phyloP scores from a whole-genome alignment of 148 eudicot species.

The Bassia scoparia region DNA sequence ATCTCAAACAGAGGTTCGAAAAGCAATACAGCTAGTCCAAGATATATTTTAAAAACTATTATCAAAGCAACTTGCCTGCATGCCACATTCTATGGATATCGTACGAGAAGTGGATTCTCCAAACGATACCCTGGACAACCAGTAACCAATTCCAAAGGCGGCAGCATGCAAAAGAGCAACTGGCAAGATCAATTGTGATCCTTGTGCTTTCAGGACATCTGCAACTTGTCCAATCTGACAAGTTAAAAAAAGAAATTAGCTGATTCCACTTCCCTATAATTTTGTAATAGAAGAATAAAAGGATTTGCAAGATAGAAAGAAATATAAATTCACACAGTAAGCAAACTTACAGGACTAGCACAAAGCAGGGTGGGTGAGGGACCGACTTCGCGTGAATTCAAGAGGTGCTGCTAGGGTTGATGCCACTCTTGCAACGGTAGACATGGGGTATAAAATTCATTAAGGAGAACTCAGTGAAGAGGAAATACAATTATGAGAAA shows the following conservation, averaged over 20 bases:
- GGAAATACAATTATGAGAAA: not conserved
- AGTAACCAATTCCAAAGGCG: conserved; percentile 69
- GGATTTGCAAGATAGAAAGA: not conserved
- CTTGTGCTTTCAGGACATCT: conserved; percentile 93
- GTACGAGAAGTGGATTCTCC: conserved; percentile 95
- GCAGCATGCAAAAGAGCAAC: conserved; percentile 71
- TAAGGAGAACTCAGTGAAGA: no score
- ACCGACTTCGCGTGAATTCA: conserved; percentile 75
- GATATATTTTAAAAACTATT: not conserved
- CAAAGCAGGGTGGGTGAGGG: conserved; percentile 91
- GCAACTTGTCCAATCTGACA: conserved; percentile 89
- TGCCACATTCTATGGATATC: conserved; percentile 95
- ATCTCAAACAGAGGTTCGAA: no score
- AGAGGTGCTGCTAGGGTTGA: conserved; percentile 96
- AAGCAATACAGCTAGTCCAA: not conserved
- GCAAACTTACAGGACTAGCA: conserved; percentile 89
- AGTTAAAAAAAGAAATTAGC: conserved; percentile 1
- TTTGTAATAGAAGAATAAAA: not conserved
- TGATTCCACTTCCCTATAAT: not conserved
- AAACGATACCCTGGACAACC: conserved; percentile 58
- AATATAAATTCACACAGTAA: no score
- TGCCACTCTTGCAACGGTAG: no score
- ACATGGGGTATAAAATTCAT: conserved; percentile 94
- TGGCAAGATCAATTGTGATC: conserved; percentile 73
- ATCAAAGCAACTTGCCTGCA: conserved; percentile 62